These are phyloP conservation scores for Cutaneotrichosporon mucoides DNA, from an alignment of 1,284 basidiomycete genomes.

Conservation along the genomic window DNA sequence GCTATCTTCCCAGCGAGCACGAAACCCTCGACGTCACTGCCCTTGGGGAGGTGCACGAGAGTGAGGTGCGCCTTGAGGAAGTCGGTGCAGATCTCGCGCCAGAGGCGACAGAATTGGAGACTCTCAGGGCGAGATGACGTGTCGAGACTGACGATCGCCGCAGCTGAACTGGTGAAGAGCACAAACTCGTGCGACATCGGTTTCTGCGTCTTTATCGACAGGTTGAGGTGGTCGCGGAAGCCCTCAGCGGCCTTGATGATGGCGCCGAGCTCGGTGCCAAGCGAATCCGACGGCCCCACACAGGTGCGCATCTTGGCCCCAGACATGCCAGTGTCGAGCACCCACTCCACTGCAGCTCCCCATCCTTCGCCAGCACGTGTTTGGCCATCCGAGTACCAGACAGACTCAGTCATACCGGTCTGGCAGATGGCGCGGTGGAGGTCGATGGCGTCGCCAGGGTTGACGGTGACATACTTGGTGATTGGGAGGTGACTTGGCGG, in stretches of 20 bases:
- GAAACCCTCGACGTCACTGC: constrained; percentile 39
- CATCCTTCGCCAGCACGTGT: constrained; percentile 47
- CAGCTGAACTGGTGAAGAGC: constrained; percentile 45
- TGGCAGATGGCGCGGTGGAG: constrained; percentile 40
- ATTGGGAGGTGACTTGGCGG: constrained; percentile 43
- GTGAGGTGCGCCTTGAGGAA: constrained; percentile 40
- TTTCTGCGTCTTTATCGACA: constrained; percentile 33
- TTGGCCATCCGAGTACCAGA: constrained; percentile 47
- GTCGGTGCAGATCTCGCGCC: constrained; percentile 41
- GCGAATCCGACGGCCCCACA: constrained; percentile 34
- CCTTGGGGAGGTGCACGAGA: constrained; percentile 43
- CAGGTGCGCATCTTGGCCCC: constrained; percentile 43
- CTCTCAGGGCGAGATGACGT: constrained; percentile 41
- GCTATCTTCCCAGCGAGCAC: constrained; percentile 46
- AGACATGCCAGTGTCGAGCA: constrained; percentile 31
- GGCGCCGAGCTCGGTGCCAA: constrained; percentile 45
- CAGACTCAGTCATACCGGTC: constrained; percentile 20
- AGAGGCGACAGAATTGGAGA: constrained; percentile 40
- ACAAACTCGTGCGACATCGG: constrained; percentile 41
- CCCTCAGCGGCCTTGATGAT: constrained; percentile 46
- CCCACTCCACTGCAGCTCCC: constrained; percentile 48
- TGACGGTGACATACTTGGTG: constrained; percentile 41
- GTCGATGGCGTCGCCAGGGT: constrained; percentile 38
- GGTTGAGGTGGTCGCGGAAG: constrained; percentile 38
- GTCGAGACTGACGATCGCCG: constrained; percentile 46